Percentiles rank a stretch among this genome's conserved stretches.
These are phyloP conservation scores for Phaffomyces opuntiae DNA, from an alignment of 805 yeast species.

Conservation along the genomic window DNA sequence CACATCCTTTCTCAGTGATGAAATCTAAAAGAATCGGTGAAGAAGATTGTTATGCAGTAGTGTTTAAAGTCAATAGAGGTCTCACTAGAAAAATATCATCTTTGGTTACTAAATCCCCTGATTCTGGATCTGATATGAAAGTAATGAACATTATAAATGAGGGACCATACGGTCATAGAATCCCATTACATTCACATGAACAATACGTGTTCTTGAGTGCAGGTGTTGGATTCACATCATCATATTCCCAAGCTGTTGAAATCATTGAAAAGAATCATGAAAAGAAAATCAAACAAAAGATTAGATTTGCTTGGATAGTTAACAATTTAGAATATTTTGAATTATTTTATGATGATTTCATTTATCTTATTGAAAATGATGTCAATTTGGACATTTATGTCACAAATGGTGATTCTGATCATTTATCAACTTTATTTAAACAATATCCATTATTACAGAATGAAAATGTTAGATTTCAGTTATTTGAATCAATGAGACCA, in stretches of 20 bases:
- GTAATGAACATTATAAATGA: slow-evolving; percentile 39
- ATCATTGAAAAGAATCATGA: slow-evolving; percentile 14
- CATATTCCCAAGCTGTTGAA: slow-evolving; percentile 34
- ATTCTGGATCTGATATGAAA: slow-evolving; percentile 20
- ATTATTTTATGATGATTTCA: slow-evolving; percentile 43
- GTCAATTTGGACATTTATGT: slow-evolving; percentile 13
- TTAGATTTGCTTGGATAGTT: slow-evolving; percentile 59
- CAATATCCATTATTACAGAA: slow-evolving; percentile 1
- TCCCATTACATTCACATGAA: slow-evolving; percentile 32
- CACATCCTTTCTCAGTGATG: slow-evolving; percentile 66
- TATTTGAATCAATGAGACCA: slow-evolving; percentile 11
- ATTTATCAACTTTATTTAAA: not conserved
- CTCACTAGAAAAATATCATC: slow-evolving; percentile 39
- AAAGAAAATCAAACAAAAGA: slow-evolving; percentile 14
- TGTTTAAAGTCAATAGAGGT: slow-evolving; percentile 48
- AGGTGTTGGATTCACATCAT: slow-evolving; percentile 48
- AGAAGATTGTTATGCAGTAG: slow-evolving; percentile 28
- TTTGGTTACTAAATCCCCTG: slow-evolving; percentile 24
- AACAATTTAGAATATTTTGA: slow-evolving; percentile 40
- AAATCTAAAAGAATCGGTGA: slow-evolving; percentile 30
- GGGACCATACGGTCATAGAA: slow-evolving; percentile 55
- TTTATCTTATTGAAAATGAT: slow-evolving; percentile 24
- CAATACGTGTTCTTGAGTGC: slow-evolving; percentile 38
- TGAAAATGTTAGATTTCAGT: slow-evolving; percentile 1
- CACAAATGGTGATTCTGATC: slow-evolving; percentile 10